Conservation (phyloP, 768 basidiomycete genomes). For the Suillus variegatus region DNA sequence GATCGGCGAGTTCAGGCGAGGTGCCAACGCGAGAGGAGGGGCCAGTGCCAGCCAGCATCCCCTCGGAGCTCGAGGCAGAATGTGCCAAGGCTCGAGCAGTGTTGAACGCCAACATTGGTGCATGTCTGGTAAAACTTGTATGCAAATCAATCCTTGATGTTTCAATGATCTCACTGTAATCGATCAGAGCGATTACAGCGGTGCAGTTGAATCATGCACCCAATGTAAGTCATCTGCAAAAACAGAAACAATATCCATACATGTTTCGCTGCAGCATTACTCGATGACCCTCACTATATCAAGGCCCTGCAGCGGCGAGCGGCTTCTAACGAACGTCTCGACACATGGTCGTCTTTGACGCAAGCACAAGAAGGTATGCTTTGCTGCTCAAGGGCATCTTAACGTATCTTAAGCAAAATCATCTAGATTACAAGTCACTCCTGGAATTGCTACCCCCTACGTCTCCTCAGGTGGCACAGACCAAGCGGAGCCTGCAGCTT, state of each 20-base stretch:
- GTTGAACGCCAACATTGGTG: conserved; percentile 85
- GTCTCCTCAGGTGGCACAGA: conserved; percentile 50
- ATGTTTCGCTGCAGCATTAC: conserved; percentile 57
- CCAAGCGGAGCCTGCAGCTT: conserved; percentile 47
- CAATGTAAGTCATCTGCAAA: conserved; percentile 48
- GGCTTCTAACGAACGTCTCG: conserved; percentile 74
- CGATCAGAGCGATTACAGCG: conserved; percentile 71
- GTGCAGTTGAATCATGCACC: conserved; percentile 79
- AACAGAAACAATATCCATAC: background rate
- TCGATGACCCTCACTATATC: conserved; percentile 80
- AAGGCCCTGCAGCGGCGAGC: conserved; percentile 93
- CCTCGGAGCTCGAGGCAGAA: conserved; percentile 43
- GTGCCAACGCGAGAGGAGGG: conserved; percentile 16
- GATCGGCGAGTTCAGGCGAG: conserved; percentile 13
- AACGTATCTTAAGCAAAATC: background rate
- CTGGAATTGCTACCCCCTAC: conserved; percentile 59
- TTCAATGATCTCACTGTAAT: conserved; percentile 1
- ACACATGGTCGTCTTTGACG: conserved; percentile 81
- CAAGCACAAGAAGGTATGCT: conserved; percentile 80
- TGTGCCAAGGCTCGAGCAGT: conserved; percentile 66
- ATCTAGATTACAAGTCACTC: conserved; percentile 77
- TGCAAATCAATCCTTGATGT: conserved; percentile 24
- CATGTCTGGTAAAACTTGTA: conserved; percentile 81
- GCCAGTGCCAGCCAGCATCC: conserved; percentile 14
- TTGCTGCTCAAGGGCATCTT: background rate